Conservation (phyloP, 2,329 filamentous ascomycete genomes). For the Sordariomycetes sp. region DNA sequence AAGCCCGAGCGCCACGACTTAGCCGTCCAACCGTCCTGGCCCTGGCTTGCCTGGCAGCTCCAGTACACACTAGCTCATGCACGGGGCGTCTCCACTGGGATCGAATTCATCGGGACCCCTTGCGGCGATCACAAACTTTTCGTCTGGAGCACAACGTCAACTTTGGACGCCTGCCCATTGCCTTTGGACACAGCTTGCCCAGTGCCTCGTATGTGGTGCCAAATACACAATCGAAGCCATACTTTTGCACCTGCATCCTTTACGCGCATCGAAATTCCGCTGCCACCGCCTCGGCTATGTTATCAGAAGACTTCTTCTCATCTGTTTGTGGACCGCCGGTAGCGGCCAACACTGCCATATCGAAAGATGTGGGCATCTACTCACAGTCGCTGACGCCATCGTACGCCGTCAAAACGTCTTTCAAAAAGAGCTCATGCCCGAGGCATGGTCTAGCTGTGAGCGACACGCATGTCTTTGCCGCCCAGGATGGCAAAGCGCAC, state of each 20-base stretch:
- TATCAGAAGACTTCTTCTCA: slow-evolving; percentile 52
- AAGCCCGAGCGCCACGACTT: too few species aligned
- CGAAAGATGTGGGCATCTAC: slow-evolving; percentile 82
- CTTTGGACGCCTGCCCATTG: too few species aligned
- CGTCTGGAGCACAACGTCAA: too few species aligned
- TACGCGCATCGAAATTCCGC: neutral
- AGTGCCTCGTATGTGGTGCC: too few species aligned
- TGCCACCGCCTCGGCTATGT: slow-evolving; percentile 38
- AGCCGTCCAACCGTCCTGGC: too few species aligned
- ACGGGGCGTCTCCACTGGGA: too few species aligned
- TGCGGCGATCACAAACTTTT: too few species aligned
- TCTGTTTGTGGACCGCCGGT: slow-evolving; percentile 48
- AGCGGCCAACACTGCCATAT: slow-evolving; percentile 52
- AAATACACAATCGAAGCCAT: too few species aligned
- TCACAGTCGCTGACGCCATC: slow-evolving; percentile 73
- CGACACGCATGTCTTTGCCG: slow-evolving; percentile 78
- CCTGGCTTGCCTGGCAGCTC: too few species aligned
- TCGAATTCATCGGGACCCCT: too few species aligned
- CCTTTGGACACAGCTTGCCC: too few species aligned
- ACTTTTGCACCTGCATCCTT: neutral
- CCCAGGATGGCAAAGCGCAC: slow-evolving; percentile 83
- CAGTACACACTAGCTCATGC: too few species aligned
- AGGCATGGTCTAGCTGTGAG: slow-evolving; percentile 73
- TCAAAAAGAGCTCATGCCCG: slow-evolving; percentile 87
- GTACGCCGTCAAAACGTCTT: slow-evolving; percentile 62